Conservation (phyloP, 805 yeast species). For the Clavispora vitiphila region DNA sequence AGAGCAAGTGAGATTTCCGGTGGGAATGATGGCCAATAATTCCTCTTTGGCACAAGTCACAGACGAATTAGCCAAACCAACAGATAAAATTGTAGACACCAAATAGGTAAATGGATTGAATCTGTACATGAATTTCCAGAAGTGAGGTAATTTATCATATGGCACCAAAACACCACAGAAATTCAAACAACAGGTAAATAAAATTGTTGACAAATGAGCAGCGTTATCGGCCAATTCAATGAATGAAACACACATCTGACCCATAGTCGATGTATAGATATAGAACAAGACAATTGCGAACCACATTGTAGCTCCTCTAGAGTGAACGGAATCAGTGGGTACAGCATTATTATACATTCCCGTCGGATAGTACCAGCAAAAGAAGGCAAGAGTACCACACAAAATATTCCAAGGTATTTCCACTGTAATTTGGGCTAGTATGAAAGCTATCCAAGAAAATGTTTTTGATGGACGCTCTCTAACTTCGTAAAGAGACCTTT, state of each 20-base stretch:
- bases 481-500: conserved; percentile 64
- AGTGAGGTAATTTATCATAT: conserved; percentile 23
- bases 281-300: conserved; percentile 39
- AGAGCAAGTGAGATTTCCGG: conserved; percentile 11
- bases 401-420: conserved; percentile 63
- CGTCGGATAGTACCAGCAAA: conserved; percentile 16
- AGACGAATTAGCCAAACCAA: conserved; percentile 25
- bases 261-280: conserved; percentile 54
- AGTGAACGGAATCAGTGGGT: conserved; percentile 42
- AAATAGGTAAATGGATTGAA: conserved; percentile 62
- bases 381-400: conserved; percentile 35
- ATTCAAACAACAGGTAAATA: conserved; percentile 51
- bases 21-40: conserved; percentile 18
- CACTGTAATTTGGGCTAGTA: conserved; percentile 55
- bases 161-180: conserved; percentile 34
- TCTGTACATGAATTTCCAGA: conserved; percentile 74
- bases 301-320: conserved; percentile 57
- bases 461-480: conserved; percentile 73
- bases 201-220: conserved; percentile 51
- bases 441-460: conserved; percentile 60
- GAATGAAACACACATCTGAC: conserved; percentile 55
- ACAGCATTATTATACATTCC: conserved; percentile 43
- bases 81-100: conserved; percentile 46
- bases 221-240: conserved; percentile 57
- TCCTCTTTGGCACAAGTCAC: conserved; percentile 33